phyloP scores from a whole-genome alignment of 2,329 filamentous ascomycete genomes.

The Didymellaceae sp. region DNA sequence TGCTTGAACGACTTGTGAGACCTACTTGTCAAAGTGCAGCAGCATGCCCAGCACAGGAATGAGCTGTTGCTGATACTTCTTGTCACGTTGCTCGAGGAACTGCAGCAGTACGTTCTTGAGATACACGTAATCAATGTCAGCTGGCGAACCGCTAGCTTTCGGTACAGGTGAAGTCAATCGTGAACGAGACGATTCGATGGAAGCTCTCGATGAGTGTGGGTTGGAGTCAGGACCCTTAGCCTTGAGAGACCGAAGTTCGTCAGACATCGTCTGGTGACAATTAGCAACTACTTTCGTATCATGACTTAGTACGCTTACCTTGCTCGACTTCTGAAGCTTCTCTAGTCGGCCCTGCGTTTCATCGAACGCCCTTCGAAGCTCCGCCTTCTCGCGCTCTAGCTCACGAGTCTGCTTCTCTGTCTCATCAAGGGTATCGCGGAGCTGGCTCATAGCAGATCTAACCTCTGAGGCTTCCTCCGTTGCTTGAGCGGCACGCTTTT shows the following conservation, averaged over 20 bases:
- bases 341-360: conserved; percentile 80
- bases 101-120: conserved; percentile 82
- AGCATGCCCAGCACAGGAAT: conserved; percentile 79
- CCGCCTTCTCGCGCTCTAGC: conserved; percentile 80
- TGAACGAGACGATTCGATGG: conserved; percentile 61
- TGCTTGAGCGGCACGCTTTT: conserved; percentile 71
- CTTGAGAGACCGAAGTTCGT: conserved; percentile 62
- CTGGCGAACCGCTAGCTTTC: conserved; percentile 43
- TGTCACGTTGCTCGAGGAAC: conserved; percentile 82
- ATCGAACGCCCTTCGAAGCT: conserved; percentile 77
- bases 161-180: conserved; percentile 56
- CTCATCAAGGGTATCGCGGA: conserved; percentile 82
- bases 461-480: conserved; percentile 77
- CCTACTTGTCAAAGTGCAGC: conserved; percentile 75
- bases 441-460: conserved; percentile 74
- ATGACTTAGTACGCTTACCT: conserved; percentile 45
- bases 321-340: conserved; percentile 74
- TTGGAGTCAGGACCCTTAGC: conserved; percentile 50
- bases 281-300: conserved; percentile 22
- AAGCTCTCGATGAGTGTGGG: conserved; percentile 63
- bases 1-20: conserved; percentile 27
- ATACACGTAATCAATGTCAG: conserved; percentile 67
- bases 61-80: conserved; percentile 74
- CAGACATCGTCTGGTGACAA: conserved; percentile 56
- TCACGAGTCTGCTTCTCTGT: conserved; percentile 84